These are phyloP conservation scores for Fusarium denticulatum DNA, from an alignment of 2,329 filamentous ascomycete species.

Conservation along the genomic window DNA sequence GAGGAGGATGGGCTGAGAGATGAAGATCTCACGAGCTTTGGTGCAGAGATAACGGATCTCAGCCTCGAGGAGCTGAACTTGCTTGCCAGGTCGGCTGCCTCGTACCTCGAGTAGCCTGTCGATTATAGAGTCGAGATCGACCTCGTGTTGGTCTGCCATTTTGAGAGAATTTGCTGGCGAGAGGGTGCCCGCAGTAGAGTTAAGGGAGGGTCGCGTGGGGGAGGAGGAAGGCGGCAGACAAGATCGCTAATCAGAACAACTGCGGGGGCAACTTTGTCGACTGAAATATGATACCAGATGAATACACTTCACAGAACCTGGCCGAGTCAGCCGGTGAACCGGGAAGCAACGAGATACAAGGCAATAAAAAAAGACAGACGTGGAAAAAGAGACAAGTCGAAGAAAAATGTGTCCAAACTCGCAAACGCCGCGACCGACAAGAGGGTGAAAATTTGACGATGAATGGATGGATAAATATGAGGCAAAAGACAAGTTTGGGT, in stretches of 20 bases:
- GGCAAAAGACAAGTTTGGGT: constrained; percentile 23
- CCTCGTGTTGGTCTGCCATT: constrained; percentile 80
- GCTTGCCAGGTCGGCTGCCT: constrained; percentile 97
- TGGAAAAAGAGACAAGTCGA: constrained; percentile 8
- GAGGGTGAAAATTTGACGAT: constrained; percentile 19
- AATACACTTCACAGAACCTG: constrained; percentile 49
- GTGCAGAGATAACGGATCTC: constrained; percentile 98
- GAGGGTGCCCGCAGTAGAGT: constrained; percentile 52
- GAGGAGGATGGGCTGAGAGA: constrained; percentile 96
- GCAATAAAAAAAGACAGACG: constrained; percentile 8
- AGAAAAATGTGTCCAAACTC: constrained; percentile 21
- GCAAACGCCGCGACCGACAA: constrained; percentile 28
- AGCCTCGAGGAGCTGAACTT: constrained; percentile 94
- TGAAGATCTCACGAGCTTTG: constrained; percentile 99
- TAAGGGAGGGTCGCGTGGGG: constrained; percentile 41
- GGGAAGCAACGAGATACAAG: constrained; percentile 10
- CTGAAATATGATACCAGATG: constrained; percentile 43
- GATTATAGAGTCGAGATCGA: constrained; percentile 99
- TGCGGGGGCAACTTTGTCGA: constrained; percentile 42
- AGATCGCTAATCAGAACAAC: constrained; percentile 45
- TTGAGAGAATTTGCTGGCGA: constrained; percentile 50
- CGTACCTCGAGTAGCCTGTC: constrained; percentile 97
- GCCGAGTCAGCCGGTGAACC: constrained; percentile 37
- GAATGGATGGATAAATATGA: constrained; percentile 9
- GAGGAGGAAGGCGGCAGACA: constrained; percentile 40